Evolutionary conservation across 805 yeast species (phyloP).

Genomic region (Hanseniaspora lindneri): DNA sequence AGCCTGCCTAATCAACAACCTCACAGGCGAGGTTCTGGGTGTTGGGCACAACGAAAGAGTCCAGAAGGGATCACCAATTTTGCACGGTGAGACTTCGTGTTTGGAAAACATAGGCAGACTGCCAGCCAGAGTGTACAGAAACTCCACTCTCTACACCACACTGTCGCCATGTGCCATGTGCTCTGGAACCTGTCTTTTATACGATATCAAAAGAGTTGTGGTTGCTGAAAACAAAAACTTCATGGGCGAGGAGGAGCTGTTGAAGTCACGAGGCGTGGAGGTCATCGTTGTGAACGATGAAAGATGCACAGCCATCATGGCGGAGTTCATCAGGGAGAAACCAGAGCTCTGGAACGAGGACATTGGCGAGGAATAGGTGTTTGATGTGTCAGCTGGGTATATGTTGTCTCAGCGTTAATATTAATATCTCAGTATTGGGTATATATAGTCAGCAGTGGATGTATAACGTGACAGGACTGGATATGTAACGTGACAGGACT

Average conservation of each 20-base stretch:
- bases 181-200: slow-evolving; percentile 81
- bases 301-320: slow-evolving; percentile 62
- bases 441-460: neutral
- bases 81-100: slow-evolving; percentile 88
- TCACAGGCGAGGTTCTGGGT: slow-evolving; percentile 72
- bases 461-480: too few species aligned
- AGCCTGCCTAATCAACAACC: slow-evolving; percentile 30
- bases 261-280: slow-evolving; percentile 57
- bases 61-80: slow-evolving; percentile 69
- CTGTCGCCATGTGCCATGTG: slow-evolving; percentile 93
- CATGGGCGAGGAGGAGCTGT: slow-evolving; percentile 69
- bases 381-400: neutral
- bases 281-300: slow-evolving; percentile 48
- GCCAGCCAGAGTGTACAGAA: slow-evolving; percentile 63
- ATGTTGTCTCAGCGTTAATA: neutral
- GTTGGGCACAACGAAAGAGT: slow-evolving; percentile 84
- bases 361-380: slow-evolving; percentile 39
- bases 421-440: neutral
- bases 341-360: slow-evolving; percentile 78
- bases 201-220: slow-evolving; percentile 78
- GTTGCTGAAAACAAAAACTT: slow-evolving; percentile 81
- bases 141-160: slow-evolving; percentile 85
- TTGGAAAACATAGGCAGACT: slow-evolving; percentile 85
- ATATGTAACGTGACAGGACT: too few species aligned
- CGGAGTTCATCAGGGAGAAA: slow-evolving; percentile 59